These are phyloP conservation scores for Euryodendron excelsum DNA, from an alignment of 148 eudicot species.

Conservation along the genomic window DNA sequence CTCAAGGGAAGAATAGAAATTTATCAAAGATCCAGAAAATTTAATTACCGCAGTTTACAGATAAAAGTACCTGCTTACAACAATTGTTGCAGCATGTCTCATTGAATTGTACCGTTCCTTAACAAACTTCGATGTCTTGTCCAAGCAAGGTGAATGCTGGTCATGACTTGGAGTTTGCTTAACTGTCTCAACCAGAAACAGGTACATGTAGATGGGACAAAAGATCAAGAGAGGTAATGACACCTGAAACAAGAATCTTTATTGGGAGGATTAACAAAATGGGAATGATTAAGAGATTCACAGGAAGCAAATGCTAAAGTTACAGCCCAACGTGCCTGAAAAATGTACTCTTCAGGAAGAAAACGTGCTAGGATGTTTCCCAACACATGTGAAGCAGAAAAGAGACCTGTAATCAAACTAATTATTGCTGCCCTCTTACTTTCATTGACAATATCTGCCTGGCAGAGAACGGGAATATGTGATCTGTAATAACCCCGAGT, in stretches of 20 bases:
- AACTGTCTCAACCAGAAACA: constrained; percentile 68
- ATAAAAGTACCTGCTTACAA: constrained; percentile 52
- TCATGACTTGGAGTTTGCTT: constrained; percentile 37
- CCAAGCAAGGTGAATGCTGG: constrained; percentile 26
- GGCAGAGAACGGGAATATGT: constrained; percentile 2
- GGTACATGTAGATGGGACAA: constrained; percentile 64
- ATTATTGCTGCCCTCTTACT: constrained; percentile 71
- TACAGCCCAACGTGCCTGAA: constrained; percentile 48
- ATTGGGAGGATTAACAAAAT: neutral
- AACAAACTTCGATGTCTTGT: constrained; percentile 40
- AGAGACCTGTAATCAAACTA: constrained; percentile 86
- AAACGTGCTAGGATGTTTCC: constrained; percentile 79
- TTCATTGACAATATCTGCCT: constrained; percentile 81
- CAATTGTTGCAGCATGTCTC: constrained; percentile 61
- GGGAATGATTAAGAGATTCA: neutral
- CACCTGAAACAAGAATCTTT: constrained; percentile 44
- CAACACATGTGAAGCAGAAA: constrained; percentile 75
- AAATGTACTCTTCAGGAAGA: constrained; percentile 76
- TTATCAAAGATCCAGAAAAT: neutral
- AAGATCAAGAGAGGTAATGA: constrained; percentile 69
- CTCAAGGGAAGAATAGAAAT: neutral
- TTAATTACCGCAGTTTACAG: neutral
- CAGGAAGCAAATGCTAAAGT: neutral
- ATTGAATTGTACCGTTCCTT: constrained; percentile 57
- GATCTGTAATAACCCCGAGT: neutral